These are phyloP conservation scores for Plicaturopsis crispa DNA, from an alignment of 768 basidiomycete species.

Conservation along the genomic window DNA sequence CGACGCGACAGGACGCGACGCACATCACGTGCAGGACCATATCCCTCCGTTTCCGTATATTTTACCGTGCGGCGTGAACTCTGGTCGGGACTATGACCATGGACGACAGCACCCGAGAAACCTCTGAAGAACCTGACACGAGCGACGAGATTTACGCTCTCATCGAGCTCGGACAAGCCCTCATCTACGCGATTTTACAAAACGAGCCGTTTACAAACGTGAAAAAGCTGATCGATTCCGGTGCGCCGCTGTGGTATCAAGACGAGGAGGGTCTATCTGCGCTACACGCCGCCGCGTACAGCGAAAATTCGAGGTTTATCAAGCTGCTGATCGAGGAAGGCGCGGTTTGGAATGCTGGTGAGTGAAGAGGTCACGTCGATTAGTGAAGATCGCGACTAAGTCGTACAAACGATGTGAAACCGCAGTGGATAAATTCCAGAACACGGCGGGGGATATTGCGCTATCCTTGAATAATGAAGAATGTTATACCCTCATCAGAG, in stretches of 20 bases:
- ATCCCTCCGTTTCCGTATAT: no score
- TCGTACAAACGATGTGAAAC: no score
- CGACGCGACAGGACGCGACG: no score
- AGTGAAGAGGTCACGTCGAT: no score
- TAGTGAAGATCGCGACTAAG: no score
- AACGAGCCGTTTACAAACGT: slow-evolving; percentile 35
- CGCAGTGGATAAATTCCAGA: slow-evolving; percentile 69
- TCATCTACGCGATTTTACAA: slow-evolving; percentile 51
- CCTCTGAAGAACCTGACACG: no score
- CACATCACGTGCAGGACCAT: no score
- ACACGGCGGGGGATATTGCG: slow-evolving; percentile 88
- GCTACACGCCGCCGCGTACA: slow-evolving; percentile 81
- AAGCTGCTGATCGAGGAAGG: slow-evolving; percentile 69
- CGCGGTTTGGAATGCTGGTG: slow-evolving; percentile 87
- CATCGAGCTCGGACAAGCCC: slow-evolving; percentile 53
- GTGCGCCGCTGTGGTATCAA: slow-evolving; percentile 88
- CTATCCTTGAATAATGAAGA: slow-evolving; percentile 73
- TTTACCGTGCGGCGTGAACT: no score
- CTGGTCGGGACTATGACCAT: no score
- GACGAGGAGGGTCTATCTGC: slow-evolving; percentile 77
- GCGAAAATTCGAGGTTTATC: slow-evolving; percentile 57
- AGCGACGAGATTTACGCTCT: no score
- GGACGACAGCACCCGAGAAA: no score
- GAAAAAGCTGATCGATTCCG: slow-evolving; percentile 45
- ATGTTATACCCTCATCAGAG: slow-evolving; percentile 75